Evolutionary conservation across 2,329 filamentous ascomycete species (phyloP), one percentile per base, ranked within the genome.

Genomic region (Phialophora tarda): DNA sequence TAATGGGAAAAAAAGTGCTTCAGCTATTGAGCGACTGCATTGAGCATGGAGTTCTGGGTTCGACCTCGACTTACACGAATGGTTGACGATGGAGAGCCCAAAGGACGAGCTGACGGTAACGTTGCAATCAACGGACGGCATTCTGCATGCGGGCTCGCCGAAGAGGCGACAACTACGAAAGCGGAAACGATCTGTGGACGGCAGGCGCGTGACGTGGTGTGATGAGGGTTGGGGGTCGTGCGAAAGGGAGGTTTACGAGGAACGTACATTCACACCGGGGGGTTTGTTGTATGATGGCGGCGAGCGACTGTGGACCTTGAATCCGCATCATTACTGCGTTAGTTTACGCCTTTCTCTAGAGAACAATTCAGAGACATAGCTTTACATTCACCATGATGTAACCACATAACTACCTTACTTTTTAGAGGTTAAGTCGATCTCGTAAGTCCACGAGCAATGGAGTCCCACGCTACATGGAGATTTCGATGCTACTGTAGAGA

Each of bases 1-100:
- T 51, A 51, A 51, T 51, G 23, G 48, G 24, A 3, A 51, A 51
- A 51, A 26, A 51, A 51, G 48, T 51, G 48, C 48, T 51, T 51
- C 24, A 4, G 24, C 48, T 23, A 51, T 24, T 51, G 48, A 51
- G 21, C 24, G 48, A 51, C 10, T 26, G 48, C 48, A 51, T 51
- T 51, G 21, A 51, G 48, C 48, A 51, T 26, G 48, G 48, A 51
- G 48, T 51, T 51, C 24, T 23, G 48, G 48, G 14, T 24, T 28
- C 23, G 48, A 44, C 5, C 23, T 51, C 48, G 4, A 51, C 5
- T 26, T 14, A 26, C 21, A 51, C n/a, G 23, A 26, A 7, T 51
- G 7, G 23, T 26, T 14, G 23, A 26, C 48, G 48, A 23, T 51
- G 23, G 21, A 23, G 24, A 23, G 38, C 38, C 38, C 3, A 51